Conservation (phyloP, 768 basidiomycete species). For the Leccinum uliginosum region DNA sequence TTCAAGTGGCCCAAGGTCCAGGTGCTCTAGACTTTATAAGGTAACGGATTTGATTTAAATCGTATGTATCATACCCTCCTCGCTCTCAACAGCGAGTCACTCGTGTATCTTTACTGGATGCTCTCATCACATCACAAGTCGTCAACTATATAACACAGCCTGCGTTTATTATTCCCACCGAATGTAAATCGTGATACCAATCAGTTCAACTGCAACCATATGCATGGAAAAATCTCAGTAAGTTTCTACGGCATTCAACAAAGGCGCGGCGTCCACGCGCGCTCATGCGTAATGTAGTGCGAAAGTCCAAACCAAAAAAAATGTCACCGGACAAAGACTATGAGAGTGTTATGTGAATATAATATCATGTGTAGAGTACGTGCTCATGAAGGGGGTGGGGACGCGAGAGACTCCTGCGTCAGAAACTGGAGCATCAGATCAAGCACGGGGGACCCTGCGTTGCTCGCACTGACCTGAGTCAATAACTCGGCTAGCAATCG, state of each 20-base stretch:
- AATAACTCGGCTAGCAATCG: conserved; percentile 45
- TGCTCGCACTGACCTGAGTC: conserved; percentile 47
- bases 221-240: conserved; percentile 8
- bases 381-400: conserved; percentile 55
- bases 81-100: conserved; percentile 38
- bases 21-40: conserved; percentile 30
- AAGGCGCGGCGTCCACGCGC: conserved; percentile 12
- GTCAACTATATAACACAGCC: conserved; percentile 31
- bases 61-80: conserved; percentile 11
- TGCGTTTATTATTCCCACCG: neutral
- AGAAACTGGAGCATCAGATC: conserved; percentile 29
- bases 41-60: neutral
- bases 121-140: conserved; percentile 15
- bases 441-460: conserved; percentile 8
- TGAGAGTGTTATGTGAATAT: conserved; percentile 17
- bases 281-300: conserved; percentile 24
- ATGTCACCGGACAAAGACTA: conserved; percentile 13
- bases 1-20: conserved; percentile 54
- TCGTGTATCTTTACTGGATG: conserved; percentile 25
- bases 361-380: conserved; percentile 24
- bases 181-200: conserved; percentile 21
- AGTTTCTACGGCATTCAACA: conserved; percentile 12
- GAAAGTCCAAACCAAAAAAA: conserved; percentile 12
- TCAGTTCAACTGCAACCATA: conserved; percentile 4
- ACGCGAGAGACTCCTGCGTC: conserved; percentile 58